A percentile compares a stretch with the other conserved stretches of the same genome.
Evolutionary conservation across 331 rosid genomes (phyloP).

Genomic region (Rhamnella rubrinervis): DNA sequence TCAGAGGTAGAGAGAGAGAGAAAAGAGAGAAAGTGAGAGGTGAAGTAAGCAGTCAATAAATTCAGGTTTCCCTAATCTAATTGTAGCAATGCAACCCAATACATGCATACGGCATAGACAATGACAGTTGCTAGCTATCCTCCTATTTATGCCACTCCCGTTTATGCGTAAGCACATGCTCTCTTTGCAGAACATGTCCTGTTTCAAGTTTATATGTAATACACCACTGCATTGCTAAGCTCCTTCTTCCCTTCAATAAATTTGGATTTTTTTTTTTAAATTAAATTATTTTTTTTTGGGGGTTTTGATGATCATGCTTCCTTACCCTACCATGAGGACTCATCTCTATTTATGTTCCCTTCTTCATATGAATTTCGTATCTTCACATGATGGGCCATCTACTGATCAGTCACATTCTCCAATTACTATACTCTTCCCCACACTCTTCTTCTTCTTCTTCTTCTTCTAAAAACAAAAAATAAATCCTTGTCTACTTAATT

Average conservation of each 20-base stretch:
- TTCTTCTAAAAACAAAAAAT: slow-evolving; percentile 4
- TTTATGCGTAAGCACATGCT: slow-evolving; percentile 74
- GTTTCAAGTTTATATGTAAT: slow-evolving; percentile 54
- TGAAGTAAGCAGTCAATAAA: slow-evolving; percentile 37
- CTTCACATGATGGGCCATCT: slow-evolving; percentile 49
- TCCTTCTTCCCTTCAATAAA: slow-evolving; percentile 7
- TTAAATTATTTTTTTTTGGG: no score
- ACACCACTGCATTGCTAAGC: not conserved
- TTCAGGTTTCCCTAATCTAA: slow-evolving; percentile 63
- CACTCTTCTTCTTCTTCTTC: slow-evolving; percentile 17
- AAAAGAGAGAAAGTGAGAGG: slow-evolving; percentile 2
- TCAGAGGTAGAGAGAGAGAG: slow-evolving; percentile 12
- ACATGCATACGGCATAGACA: slow-evolving; percentile 66
- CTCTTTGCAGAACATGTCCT: slow-evolving; percentile 73
- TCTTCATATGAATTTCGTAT: slow-evolving; percentile 36
- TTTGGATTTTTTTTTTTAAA: slow-evolving; percentile 23
- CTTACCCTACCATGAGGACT: slow-evolving; percentile 62
- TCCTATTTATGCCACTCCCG: slow-evolving; percentile 64
- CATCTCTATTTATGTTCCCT: slow-evolving; percentile 33
- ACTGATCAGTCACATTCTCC: slow-evolving; percentile 47
- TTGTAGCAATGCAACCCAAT: slow-evolving; percentile 38
- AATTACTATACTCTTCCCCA: slow-evolving; percentile 34
- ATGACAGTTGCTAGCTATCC: slow-evolving; percentile 67
- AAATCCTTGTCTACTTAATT: no score
- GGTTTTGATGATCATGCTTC: slow-evolving; percentile 24